Base-by-base conservation (phyloP, 768 basidiomycete genomes). In the Calocera viscosa region DNA sequence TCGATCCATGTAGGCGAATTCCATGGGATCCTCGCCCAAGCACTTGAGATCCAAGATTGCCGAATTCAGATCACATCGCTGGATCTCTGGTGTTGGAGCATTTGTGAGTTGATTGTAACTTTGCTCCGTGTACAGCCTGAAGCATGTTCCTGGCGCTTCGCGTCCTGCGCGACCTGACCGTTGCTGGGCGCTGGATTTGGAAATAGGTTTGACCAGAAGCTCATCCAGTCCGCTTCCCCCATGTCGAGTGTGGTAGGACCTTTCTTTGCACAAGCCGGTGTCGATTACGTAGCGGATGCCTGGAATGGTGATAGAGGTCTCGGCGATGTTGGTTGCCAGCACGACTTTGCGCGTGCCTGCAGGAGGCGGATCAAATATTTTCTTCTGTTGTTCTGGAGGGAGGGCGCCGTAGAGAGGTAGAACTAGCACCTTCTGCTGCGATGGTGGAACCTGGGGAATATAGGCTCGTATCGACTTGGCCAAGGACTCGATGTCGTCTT, bases 251-350 rank as follows among this genome's bases (percentile, higher is more conserved):
- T 95, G 75, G 74, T 88, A 94, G 68, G 88, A 82, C 77, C 95
- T 96, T 78, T 97, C 94, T 76, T 98, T 99, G 73, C 89, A 91
- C 75, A 94, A 89, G 1, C 96, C 96, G 0, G 92, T 89, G 76
- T 99, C 96, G 40, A 99, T 90, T 7, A 99, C 94, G 75, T 91
- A 98, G 72, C 85, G 88, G 67, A 99, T 87, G 0, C 94, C 94
- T 1, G 94, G 93, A 73, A 99, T 96, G 16, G 96, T 98, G 74
- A 99, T 92, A 14, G 90, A 91, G 0, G 96, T 98, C 76, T 99
- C 96, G 12, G 96, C 96, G 67, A 99, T 94, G 76, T 98, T 99
- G 19, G 96, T 99, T 1, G 96, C 89, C 40, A 99, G 80, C 69
- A 99, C 92, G 76, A 94, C 90, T 76, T 97, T 94, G 67, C 96